phyloP scores from a whole-genome alignment of 179 eudicot genomes.

The Monotropa hypopitys region DNA sequence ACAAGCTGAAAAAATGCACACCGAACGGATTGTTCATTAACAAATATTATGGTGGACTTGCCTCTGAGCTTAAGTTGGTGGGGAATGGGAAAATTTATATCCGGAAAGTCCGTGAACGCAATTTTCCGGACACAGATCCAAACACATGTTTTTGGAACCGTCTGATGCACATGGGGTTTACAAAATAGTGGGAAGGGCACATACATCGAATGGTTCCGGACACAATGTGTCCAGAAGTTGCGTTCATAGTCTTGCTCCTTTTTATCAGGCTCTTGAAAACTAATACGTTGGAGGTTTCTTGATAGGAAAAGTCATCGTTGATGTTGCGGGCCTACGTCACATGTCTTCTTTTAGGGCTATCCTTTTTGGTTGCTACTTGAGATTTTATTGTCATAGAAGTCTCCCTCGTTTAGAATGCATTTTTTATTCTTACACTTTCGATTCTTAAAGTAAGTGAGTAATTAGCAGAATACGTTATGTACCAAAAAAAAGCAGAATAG shows the following conservation, averaged over 20 bases:
- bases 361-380: neutral
- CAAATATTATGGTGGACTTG: neutral
- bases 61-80: neutral
- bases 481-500: neutral
- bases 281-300: neutral
- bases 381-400: neutral
- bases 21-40: neutral
- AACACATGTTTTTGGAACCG: too few species aligned
- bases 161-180: too few species aligned
- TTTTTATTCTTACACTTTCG: neutral
- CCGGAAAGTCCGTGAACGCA: too few species aligned
- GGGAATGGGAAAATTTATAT: neutral
- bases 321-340: neutral
- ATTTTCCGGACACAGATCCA: too few species aligned
- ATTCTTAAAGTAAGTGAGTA: neutral
- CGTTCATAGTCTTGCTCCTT: too few species aligned
- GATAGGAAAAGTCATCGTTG: neutral
- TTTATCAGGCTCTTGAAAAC: neutral
- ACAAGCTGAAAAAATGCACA: neutral
- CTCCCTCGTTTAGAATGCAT: neutral
- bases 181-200: too few species aligned
- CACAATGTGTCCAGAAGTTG: too few species aligned
- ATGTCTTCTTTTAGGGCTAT: neutral
- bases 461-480: neutral
- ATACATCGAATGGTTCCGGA: too few species aligned